Evolutionary conservation across 768 basidiomycete species (phyloP).

Genomic region (Crassisporium funariophilum): DNA sequence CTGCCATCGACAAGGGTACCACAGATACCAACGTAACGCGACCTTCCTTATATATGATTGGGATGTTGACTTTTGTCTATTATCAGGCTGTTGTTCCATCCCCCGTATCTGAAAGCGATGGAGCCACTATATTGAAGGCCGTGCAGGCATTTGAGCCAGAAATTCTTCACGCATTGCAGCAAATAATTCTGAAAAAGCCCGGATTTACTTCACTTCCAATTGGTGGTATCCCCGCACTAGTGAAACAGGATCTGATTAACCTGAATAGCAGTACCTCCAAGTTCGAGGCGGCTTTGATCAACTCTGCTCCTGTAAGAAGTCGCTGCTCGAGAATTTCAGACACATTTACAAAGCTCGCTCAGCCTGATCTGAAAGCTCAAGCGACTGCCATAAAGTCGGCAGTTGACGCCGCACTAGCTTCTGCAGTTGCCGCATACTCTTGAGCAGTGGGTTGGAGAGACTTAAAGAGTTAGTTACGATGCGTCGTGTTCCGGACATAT

Average conservation of each 20-base stretch:
- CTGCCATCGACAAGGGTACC: constrained; percentile 24
- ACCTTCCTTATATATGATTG: constrained; percentile 2
- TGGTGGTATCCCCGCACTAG: constrained; percentile 28
- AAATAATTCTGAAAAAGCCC: constrained; percentile 26
- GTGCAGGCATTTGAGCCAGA: constrained; percentile 27
- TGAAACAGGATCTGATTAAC: constrained; percentile 27
- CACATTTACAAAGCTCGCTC: background rate
- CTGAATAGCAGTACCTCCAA: constrained; percentile 20
- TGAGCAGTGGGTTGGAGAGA: too few relatives aligned
- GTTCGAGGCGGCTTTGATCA: constrained; percentile 27
- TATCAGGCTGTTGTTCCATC: constrained; percentile 16
- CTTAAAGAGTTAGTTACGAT: too few relatives aligned
- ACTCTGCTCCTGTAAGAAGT: constrained; percentile 28
- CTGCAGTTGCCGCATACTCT: constrained; percentile 30
- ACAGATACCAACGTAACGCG: constrained; percentile 30
- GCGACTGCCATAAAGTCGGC: constrained; percentile 20
- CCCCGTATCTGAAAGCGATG: constrained; percentile 29
- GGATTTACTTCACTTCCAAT: constrained; percentile 29
- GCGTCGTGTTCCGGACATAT: too few relatives aligned
- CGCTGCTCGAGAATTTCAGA: too few relatives aligned
- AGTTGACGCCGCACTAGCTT: constrained; percentile 26
- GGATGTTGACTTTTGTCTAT: background rate
- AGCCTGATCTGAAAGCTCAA: constrained; percentile 23
- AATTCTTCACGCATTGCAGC: constrained; percentile 22
- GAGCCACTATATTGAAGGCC: constrained; percentile 18